Conservation (phyloP, 2,329 filamentous ascomycete species). For the Phoma sp. region DNA sequence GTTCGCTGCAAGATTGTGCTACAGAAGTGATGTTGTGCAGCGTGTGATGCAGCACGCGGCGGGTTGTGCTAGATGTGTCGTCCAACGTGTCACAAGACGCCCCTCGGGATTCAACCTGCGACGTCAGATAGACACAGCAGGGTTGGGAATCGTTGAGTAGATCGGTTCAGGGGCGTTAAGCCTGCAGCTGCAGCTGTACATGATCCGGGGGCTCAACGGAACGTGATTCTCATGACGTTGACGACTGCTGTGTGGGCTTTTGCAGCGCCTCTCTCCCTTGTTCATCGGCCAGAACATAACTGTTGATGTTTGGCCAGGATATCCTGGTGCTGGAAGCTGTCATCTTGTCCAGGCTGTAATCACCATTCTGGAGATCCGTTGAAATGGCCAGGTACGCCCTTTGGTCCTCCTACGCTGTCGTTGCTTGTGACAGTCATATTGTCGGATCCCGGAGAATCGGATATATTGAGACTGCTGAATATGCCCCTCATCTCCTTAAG, state of each 20-base stretch:
- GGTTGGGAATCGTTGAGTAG: conserved; percentile 25
- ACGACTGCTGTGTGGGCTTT: neutral
- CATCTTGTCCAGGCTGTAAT: neutral
- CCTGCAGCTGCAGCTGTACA: conserved; percentile 16
- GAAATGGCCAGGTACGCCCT: neutral
- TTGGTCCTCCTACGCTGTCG: conserved; percentile 13
- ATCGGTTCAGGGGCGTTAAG: conserved; percentile 22
- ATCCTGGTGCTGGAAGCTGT: neutral
- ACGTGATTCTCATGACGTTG: neutral
- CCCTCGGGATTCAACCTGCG: conserved; percentile 29
- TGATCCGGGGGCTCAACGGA: conserved; percentile 2
- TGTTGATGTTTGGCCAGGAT: neutral
- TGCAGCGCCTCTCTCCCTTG: neutral
- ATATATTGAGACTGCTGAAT: conserved; percentile 55
- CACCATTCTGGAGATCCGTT: conserved; percentile 11
- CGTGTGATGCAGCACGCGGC: conserved; percentile 26
- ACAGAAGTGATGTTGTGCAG: conserved; percentile 20
- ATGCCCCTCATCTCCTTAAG: conserved; percentile 77
- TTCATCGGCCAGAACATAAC: neutral
- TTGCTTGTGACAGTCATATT: conserved; percentile 36
- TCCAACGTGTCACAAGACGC: conserved; percentile 36
- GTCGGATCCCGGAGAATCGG: conserved; percentile 42
- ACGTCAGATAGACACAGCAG: conserved; percentile 23
- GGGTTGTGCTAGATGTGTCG: conserved; percentile 29
- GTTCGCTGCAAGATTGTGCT: conserved; percentile 22